Conservation (phyloP, 2,329 filamentous ascomycete genomes). For the Epichloe brachyelytri region DNA sequence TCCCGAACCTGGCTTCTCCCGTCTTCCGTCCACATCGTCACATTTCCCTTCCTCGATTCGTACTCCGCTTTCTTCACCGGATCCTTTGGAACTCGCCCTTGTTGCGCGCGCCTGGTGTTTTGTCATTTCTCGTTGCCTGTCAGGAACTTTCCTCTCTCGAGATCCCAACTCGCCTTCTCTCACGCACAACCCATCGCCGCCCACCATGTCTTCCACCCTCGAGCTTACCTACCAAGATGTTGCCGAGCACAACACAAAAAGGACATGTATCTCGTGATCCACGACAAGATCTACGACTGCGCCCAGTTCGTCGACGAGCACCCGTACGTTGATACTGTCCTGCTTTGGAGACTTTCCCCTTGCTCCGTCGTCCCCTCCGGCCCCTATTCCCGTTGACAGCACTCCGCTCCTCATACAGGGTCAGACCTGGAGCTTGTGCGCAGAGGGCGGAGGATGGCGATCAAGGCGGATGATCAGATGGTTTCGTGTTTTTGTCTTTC, state of each 20-base stretch:
- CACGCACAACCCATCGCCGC: neutral
- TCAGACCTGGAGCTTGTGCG: neutral
- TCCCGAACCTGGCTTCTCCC: too few relatives aligned
- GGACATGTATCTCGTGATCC: constrained; percentile 81
- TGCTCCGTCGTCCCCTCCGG: neutral
- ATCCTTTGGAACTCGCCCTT: neutral
- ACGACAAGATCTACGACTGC: constrained; percentile 92
- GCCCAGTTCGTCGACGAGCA: constrained; percentile 93
- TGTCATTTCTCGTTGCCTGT: too few relatives aligned
- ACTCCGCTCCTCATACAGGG: neutral
- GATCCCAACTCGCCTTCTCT: neutral
- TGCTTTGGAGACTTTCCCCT: neutral
- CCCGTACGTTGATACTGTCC: constrained; percentile 44
- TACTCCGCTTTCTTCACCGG: neutral
- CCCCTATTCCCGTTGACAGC: neutral
- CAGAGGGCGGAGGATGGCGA: neutral
- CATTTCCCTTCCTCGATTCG: too few relatives aligned
- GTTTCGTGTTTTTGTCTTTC: neutral
- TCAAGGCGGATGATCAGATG: neutral
- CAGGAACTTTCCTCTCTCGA: too few relatives aligned
- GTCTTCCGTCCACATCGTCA: too few relatives aligned
- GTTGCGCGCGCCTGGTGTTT: too few relatives aligned
- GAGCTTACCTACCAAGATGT: constrained; percentile 70
- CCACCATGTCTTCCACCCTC: constrained; percentile 17
- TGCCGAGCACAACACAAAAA: constrained; percentile 83